phyloP scores from a whole-genome alignment of 345 rosid species.

The Reutealis trisperma region DNA sequence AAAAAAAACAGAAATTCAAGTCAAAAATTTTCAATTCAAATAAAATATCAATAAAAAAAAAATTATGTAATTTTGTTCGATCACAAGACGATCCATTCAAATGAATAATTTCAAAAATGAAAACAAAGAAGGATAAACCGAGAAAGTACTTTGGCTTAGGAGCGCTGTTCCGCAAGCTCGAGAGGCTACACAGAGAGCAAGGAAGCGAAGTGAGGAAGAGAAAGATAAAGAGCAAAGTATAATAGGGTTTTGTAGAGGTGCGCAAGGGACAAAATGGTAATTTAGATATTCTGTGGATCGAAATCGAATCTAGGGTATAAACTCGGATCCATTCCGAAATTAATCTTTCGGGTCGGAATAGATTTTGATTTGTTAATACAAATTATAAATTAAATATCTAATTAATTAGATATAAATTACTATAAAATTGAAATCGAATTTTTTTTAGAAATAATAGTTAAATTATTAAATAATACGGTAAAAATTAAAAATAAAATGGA shows the following conservation, averaged over 20 bases:
- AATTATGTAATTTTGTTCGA: background rate
- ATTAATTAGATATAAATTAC: no score
- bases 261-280: background rate
- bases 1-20: slow-evolving; percentile 10
- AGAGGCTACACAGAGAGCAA: background rate
- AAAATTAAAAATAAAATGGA: no score
- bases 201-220: slow-evolving; percentile 1
- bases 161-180: background rate
- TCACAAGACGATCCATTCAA: background rate
- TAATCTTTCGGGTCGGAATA: no score
- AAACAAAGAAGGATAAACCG: no score
- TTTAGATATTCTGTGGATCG: background rate
- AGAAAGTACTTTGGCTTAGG: background rate
- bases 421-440: no score
- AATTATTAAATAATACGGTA: no score
- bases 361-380: no score
- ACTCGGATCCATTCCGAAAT: background rate
- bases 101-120: no score
- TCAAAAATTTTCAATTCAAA: background rate
- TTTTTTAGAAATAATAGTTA: no score
- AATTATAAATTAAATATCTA: no score
- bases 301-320: background rate
- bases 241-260: slow-evolving; percentile 14
- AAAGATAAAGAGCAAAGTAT: background rate
- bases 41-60: background rate